Evolutionary conservation across 1,139 yeast species (phyloP).

Genomic region (Hansenula anomala): DNA sequence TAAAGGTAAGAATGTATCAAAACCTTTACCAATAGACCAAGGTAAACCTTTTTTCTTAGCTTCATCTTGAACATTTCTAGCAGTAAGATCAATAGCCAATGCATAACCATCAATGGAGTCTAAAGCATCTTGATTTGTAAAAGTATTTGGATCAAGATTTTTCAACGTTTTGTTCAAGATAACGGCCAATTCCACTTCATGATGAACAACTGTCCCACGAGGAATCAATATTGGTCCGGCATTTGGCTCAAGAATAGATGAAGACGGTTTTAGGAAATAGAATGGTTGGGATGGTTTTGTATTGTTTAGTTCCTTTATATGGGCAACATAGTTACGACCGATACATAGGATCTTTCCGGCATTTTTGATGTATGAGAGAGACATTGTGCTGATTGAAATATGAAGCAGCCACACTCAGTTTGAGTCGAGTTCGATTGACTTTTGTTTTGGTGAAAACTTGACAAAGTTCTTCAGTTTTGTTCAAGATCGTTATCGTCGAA

Average conservation of each 20-base stretch:
- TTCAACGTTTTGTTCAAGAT: constrained; percentile 60
- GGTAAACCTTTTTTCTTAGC: constrained; percentile 94
- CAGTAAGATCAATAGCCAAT: constrained; percentile 88
- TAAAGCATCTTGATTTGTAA: constrained; percentile 63
- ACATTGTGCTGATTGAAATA: constrained; percentile 26
- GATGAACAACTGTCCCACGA: constrained; percentile 75
- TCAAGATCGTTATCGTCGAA: too few species aligned
- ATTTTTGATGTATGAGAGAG: constrained; percentile 52
- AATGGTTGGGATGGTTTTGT: constrained; percentile 79
- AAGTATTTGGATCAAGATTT: constrained; percentile 51
- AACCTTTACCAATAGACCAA: constrained; percentile 96
- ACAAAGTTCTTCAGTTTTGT: too few species aligned
- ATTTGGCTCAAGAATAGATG: constrained; percentile 47
- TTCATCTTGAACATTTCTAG: constrained; percentile 91
- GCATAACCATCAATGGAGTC: constrained; percentile 83
- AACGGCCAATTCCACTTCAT: constrained; percentile 89
- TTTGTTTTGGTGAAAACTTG: too few species aligned
- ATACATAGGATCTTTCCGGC: constrained; percentile 88
- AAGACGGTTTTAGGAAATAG: constrained; percentile 83
- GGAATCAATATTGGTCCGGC: constrained; percentile 82
- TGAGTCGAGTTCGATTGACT: too few species aligned
- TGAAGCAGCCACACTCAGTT: too few species aligned
- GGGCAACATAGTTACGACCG: constrained; percentile 95
- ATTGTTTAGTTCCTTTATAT: constrained; percentile 84
- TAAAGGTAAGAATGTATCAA: constrained; percentile 89